Conservation (phyloP, 805 yeast genomes). For the Kluyveromyces siamensis region DNA sequence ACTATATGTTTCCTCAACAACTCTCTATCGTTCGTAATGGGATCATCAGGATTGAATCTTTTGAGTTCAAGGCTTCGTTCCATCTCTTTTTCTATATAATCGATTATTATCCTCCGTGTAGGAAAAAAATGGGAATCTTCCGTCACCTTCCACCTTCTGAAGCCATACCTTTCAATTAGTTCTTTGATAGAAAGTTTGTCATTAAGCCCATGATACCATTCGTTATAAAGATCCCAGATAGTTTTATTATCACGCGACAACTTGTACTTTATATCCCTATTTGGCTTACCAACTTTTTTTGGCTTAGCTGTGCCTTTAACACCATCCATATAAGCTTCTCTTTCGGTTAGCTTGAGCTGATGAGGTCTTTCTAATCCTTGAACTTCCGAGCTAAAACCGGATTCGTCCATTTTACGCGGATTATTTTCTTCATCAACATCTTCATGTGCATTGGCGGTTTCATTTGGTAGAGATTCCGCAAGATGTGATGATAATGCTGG, state of each 20-base stretch:
- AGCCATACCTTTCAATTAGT: slow-evolving; percentile 28
- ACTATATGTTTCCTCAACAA: slow-evolving; percentile 25
- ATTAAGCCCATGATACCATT: slow-evolving; percentile 31
- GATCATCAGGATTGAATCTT: slow-evolving; percentile 19
- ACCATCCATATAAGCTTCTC: neutral
- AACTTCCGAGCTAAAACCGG: neutral
- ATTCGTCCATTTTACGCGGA: neutral
- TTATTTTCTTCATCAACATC: neutral
- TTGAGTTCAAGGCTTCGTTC: slow-evolving; percentile 27
- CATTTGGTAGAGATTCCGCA: neutral
- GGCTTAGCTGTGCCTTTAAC: neutral
- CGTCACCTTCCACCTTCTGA: slow-evolving; percentile 31
- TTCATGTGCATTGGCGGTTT: neutral
- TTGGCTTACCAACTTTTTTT: slow-evolving; percentile 12
- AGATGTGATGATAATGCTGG: slow-evolving; percentile 1
- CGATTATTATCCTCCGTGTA: slow-evolving; percentile 30
- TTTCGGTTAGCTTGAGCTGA: neutral
- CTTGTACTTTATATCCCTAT: slow-evolving; percentile 27
- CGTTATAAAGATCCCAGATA: slow-evolving; percentile 30
- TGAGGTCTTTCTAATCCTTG: neutral
- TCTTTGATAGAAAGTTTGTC: slow-evolving; percentile 25
- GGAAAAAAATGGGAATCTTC: slow-evolving; percentile 33
- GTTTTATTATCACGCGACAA: slow-evolving; percentile 31
- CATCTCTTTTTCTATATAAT: slow-evolving; percentile 29
- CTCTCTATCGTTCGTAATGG: slow-evolving; percentile 19